A percentile compares a stretch with the other conserved stretches of the same genome.
phyloP scores from a whole-genome alignment of 768 basidiomycete genomes.

The Dictyophora rubrovolvata region DNA sequence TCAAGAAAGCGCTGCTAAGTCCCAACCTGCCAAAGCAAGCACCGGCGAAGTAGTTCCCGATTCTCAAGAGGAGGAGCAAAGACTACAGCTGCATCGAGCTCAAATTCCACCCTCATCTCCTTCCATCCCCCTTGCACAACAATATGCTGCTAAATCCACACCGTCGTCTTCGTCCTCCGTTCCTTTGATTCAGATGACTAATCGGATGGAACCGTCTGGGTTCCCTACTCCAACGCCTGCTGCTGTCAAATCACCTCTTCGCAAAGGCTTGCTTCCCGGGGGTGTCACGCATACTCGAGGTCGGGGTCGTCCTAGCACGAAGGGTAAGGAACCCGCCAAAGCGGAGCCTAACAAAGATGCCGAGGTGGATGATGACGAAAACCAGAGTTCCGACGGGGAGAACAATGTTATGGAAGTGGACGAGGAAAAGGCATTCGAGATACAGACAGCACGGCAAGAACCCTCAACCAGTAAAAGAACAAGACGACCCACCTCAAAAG shows the following conservation, averaged over 20 bases:
- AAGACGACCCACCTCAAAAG: not conserved
- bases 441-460: not conserved
- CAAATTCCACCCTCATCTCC: not conserved
- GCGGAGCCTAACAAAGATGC: not conserved
- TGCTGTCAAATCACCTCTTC: slow-evolving; percentile 3
- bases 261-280: slow-evolving; percentile 4
- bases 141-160: not conserved
- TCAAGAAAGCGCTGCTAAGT: not conserved
- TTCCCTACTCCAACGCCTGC: slow-evolving; percentile 7
- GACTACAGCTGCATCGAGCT: not conserved
- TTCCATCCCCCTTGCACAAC: not conserved
- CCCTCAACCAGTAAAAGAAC: not conserved
- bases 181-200: not conserved
- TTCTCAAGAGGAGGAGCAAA: slow-evolving; percentile 6
- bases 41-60: slow-evolving; percentile 6
- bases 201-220: not conserved
- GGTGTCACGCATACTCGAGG: slow-evolving; percentile 8
- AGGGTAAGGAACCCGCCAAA: not conserved
- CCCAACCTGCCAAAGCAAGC: not conserved
- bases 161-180: not conserved
- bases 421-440: not conserved
- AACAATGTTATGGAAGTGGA: not conserved
- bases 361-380: not conserved
- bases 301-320: not conserved
- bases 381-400: not conserved